Percentiles rank a stretch among this genome's conserved stretches.
These are phyloP conservation scores for Zymoseptoria crescenta DNA, from an alignment of 2,329 filamentous ascomycete species.

Conservation along the genomic window DNA sequence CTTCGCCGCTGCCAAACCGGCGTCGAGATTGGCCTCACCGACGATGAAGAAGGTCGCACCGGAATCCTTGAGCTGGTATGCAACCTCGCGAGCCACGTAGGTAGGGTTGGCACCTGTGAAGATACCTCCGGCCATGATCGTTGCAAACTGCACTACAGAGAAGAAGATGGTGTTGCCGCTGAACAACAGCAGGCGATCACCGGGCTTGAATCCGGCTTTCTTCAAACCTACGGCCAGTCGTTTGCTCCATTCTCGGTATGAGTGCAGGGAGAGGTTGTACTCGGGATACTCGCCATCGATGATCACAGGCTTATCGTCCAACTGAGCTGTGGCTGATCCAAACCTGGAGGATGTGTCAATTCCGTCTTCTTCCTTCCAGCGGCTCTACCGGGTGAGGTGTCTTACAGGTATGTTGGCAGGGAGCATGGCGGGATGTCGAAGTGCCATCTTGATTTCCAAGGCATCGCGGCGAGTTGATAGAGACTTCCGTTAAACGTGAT, in stretches of 20 bases:
- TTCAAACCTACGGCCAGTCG: constrained; percentile 59
- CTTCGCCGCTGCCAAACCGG: constrained; percentile 58
- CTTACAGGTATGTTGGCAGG: constrained; percentile 38
- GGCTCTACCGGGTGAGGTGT: background rate
- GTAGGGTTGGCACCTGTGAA: constrained; percentile 70
- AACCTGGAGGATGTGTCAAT: constrained; percentile 27
- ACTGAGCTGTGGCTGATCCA: constrained; percentile 38
- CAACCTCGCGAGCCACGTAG: constrained; percentile 63
- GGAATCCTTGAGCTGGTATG: constrained; percentile 66
- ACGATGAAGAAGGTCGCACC: constrained; percentile 60
- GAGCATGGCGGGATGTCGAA: constrained; percentile 40
- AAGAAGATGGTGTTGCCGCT: constrained; percentile 68
- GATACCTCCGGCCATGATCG: constrained; percentile 68
- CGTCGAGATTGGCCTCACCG: constrained; percentile 49
- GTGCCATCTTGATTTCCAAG: constrained; percentile 44
- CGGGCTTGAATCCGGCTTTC: constrained; percentile 54
- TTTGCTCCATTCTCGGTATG: constrained; percentile 63
- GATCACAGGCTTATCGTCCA: constrained; percentile 39
- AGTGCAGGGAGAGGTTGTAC: constrained; percentile 55
- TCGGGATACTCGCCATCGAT: constrained; percentile 61
- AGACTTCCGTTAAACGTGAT: background rate
- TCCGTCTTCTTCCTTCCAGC: background rate
- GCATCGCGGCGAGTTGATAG: constrained; percentile 32
- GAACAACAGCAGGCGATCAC: constrained; percentile 67
- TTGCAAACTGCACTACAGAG: constrained; percentile 61